Conservation (phyloP, 495 filamentous ascomycete genomes). For the Cercophora samala region DNA sequence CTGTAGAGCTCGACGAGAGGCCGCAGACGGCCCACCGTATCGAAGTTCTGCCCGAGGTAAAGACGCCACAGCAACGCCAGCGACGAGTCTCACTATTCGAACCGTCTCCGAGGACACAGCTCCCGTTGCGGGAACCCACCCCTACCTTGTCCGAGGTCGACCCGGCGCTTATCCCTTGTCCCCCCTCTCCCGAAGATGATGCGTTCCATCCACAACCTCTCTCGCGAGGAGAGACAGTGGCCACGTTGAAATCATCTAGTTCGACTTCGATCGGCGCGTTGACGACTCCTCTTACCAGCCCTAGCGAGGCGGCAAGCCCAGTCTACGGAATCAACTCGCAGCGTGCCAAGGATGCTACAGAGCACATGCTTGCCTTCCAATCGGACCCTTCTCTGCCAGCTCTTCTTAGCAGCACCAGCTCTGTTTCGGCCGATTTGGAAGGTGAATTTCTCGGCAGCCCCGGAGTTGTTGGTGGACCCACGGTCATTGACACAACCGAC, state of each 20-base stretch:
- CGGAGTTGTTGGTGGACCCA: slow-evolving; percentile 39
- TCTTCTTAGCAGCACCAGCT: slow-evolving; percentile 74
- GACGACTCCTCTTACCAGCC: slow-evolving; percentile 47
- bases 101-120: slow-evolving; percentile 30
- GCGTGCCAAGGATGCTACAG: slow-evolving; percentile 52
- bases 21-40: slow-evolving; percentile 43
- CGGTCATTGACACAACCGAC: slow-evolving; percentile 47
- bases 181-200: slow-evolving; percentile 53
- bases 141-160: slow-evolving; percentile 17
- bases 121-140: slow-evolving; percentile 25
- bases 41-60: slow-evolving; percentile 33
- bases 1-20: slow-evolving; percentile 35
- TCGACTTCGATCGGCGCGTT: slow-evolving; percentile 44
- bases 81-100: slow-evolving; percentile 33
- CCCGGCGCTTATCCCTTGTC: slow-evolving; percentile 33
- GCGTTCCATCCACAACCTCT: slow-evolving; percentile 27
- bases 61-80: slow-evolving; percentile 23
- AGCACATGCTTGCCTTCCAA: slow-evolving; percentile 59
- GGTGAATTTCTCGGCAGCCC: slow-evolving; percentile 52
- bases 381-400: slow-evolving; percentile 76
- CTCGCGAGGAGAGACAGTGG: slow-evolving; percentile 38
- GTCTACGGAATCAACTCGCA: slow-evolving; percentile 53
- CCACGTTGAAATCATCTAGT: slow-evolving; percentile 44
- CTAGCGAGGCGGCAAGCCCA: slow-evolving; percentile 53
- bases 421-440: slow-evolving; percentile 61